Base-by-base conservation (phyloP, 352 stramenopile genomes). In the Pythium periplocum region DNA sequence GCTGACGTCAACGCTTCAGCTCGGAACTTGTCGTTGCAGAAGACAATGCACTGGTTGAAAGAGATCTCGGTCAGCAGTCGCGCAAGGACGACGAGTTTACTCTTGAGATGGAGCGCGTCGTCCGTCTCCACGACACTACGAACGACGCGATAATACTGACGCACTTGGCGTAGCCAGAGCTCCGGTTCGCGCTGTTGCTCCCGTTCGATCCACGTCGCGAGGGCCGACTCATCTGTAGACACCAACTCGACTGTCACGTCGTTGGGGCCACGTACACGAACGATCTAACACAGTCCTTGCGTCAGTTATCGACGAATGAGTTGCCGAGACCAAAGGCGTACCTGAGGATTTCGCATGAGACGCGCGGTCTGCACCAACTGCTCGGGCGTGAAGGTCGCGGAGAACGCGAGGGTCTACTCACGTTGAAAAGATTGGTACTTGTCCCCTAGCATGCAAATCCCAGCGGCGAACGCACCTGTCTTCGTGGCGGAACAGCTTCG, bases 1-100 rank as follows among this genome's bases (percentile, higher is more conserved):
- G 77, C 79, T 0, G 61, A 69, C 3, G 79, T 75, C 10, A 90
- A 44, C 7, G 77, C 79, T 57, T 90, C 79, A 0, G 82, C 77
- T 6, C 78, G 71, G 50, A 87, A 78, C 64, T 90, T 92, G 65
- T 90, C 82, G 64, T 92, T 92, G 65, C 77, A 90, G 53, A 92
- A 92, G 36, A 90, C 79, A 51, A 92, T 90, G 55, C 82, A 90
- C 57, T 92, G 78, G 38, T 75, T 70, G 55, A 92, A 92, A 38
- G 72, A 56, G 42, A 90, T 68, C 49, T 87, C 73, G 3, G 82
- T 75, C 5, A 92, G 74, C 34, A 92, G 58, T 30, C 52, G 41
- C 34, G 65, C 70, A 17, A 92, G 62, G 48, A 64, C 66, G 32
- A 78, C 62, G 48, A 90, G 62, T 45, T 90, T 92, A 3, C 64